These are phyloP conservation scores for Actinomucor elegans DNA, from an alignment of 371 early-diverging fungal genomes.

Conservation along the genomic window DNA sequence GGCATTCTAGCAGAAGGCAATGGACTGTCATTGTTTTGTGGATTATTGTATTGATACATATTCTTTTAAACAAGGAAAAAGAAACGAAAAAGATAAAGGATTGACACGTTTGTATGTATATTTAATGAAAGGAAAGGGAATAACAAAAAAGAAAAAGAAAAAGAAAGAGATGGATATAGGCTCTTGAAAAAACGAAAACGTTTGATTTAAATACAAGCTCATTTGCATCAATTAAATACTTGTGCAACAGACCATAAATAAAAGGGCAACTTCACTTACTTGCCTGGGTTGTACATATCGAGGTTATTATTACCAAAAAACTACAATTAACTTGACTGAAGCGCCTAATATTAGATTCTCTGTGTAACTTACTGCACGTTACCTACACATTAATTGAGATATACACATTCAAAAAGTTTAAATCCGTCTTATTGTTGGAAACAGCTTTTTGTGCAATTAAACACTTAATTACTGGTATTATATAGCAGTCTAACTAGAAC, in stretches of 20 bases:
- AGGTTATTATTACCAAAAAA: slow-evolving; percentile 5
- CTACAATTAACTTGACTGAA: background rate
- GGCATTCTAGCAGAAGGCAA: slow-evolving; percentile 20
- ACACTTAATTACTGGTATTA: too few relatives aligned
- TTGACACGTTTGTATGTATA: too few relatives aligned
- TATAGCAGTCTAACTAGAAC: too few relatives aligned
- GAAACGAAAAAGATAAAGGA: too few relatives aligned
- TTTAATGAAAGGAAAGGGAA: background rate
- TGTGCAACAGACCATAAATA: slow-evolving; percentile 1
- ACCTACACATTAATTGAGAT: slow-evolving; percentile 1
- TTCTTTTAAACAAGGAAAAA: background rate
- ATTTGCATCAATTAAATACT: slow-evolving; percentile 2
- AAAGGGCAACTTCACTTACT: too few relatives aligned
- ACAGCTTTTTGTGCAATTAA: too few relatives aligned
- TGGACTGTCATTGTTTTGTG: slow-evolving; percentile 13
- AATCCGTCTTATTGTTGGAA: too few relatives aligned
- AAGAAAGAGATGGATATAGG: background rate
- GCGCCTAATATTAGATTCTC: background rate
- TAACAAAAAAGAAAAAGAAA: slow-evolving; percentile 3
- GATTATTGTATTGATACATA: slow-evolving; percentile 20
- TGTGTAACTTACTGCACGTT: slow-evolving; percentile 16
- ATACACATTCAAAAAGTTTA: slow-evolving; percentile 5
- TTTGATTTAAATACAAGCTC: slow-evolving; percentile 12
- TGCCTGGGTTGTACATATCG: background rate
- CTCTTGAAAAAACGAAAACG: background rate